These are phyloP conservation scores for Rhizopus sp. DNA, from an alignment of 371 early-diverging fungal genomes.

Conservation along the genomic window DNA sequence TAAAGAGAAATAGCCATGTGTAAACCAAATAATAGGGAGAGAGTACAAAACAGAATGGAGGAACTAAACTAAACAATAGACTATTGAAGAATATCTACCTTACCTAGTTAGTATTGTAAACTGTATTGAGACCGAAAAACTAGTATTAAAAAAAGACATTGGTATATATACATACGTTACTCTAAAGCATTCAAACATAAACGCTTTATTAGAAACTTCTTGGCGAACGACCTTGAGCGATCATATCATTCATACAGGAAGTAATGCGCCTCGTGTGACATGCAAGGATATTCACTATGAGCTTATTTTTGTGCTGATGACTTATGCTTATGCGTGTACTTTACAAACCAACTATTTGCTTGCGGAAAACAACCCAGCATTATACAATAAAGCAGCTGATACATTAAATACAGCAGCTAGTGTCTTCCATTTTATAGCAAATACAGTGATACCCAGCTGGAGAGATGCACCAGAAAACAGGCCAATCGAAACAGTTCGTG, in stretches of 20 bases:
- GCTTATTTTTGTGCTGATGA: slow-evolving; percentile 60
- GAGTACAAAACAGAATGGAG: neutral
- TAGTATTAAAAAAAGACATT: slow-evolving; percentile 40
- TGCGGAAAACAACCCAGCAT: slow-evolving; percentile 14
- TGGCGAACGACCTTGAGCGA: slow-evolving; percentile 65
- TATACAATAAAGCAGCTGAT: slow-evolving; percentile 54
- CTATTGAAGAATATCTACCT: slow-evolving; percentile 65
- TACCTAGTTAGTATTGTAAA: slow-evolving; percentile 55
- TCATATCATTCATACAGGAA: slow-evolving; percentile 52
- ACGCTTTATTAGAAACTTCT: slow-evolving; percentile 50
- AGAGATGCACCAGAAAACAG: slow-evolving; percentile 29
- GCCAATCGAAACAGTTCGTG: slow-evolving; percentile 50
- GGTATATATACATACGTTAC: slow-evolving; percentile 23
- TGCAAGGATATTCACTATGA: slow-evolving; percentile 61
- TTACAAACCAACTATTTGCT: slow-evolving; percentile 38
- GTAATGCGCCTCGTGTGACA: slow-evolving; percentile 60
- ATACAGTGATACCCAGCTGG: slow-evolving; percentile 58
- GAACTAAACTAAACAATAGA: slow-evolving; percentile 30
- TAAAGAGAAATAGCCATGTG: slow-evolving; percentile 5
- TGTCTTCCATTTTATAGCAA: slow-evolving; percentile 57
- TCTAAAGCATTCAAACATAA: neutral
- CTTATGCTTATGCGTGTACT: slow-evolving; percentile 56
- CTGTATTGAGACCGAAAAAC: slow-evolving; percentile 53
- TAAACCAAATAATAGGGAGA: slow-evolving; percentile 2
- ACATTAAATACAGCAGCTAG: slow-evolving; percentile 60